Percentiles rank a stretch among this genome's conserved stretches.
Conservation (phyloP, 2,329 filamentous ascomycete species). For the Cercospora zeae-maydis region DNA sequence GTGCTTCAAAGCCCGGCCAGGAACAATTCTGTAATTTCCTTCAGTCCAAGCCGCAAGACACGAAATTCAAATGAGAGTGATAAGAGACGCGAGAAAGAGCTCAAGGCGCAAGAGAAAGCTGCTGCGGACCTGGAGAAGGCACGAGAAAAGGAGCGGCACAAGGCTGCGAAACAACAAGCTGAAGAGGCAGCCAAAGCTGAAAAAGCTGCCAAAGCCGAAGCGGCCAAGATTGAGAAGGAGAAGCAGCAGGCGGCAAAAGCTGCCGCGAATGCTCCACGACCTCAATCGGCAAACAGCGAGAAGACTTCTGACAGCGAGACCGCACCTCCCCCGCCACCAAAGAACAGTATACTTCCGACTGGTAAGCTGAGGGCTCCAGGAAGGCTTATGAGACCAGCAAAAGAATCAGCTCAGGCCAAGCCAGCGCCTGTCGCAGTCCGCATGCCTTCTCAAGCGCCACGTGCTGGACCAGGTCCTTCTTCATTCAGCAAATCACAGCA, state of each 20-base stretch:
- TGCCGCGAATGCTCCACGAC: conserved; percentile 21
- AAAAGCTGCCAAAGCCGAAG: conserved; percentile 38
- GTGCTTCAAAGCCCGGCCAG: conserved; percentile 25
- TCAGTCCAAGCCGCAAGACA: conserved; percentile 46
- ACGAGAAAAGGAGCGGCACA: conserved; percentile 67
- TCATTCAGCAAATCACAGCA: conserved; percentile 29
- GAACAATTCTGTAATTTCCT: conserved; percentile 29
- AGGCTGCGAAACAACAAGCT: conserved; percentile 57
- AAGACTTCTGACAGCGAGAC: conserved; percentile 48
- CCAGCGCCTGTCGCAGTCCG: conserved; percentile 69
- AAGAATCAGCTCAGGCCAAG: conserved; percentile 59
- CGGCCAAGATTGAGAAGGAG: conserved; percentile 38
- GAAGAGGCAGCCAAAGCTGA: conserved; percentile 39
- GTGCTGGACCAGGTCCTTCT: conserved; percentile 30
- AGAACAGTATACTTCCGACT: conserved; percentile 41
- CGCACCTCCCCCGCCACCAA: conserved; percentile 60
- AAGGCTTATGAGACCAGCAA: conserved; percentile 38
- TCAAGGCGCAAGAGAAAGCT: conserved; percentile 59
- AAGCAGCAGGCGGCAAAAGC: conserved; percentile 27
- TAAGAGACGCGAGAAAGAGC: conserved; percentile 59
- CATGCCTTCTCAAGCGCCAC: conserved; percentile 51
- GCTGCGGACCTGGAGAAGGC: conserved; percentile 65
- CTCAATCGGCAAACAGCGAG: conserved; percentile 36
- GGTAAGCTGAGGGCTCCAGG: conserved; percentile 38
- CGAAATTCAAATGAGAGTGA: conserved; percentile 60